phyloP scores from a whole-genome alignment of 768 basidiomycete species.

The Termitomyces sp. region DNA sequence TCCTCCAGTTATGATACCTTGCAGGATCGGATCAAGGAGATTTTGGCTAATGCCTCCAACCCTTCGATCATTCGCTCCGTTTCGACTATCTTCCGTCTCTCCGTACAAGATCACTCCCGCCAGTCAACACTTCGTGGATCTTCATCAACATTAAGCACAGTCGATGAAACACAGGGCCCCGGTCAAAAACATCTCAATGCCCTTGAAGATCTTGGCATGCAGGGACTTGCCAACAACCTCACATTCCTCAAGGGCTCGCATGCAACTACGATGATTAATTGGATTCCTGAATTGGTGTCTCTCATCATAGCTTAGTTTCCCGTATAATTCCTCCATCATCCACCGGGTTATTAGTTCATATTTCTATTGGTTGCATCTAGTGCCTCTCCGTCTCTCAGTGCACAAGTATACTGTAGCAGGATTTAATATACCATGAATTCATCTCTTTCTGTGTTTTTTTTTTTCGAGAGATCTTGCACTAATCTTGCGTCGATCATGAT shows the following conservation, averaged over 20 bases:
- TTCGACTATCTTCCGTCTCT: conserved; percentile 73
- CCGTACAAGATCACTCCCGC: conserved; percentile 52
- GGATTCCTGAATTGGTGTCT: conserved; percentile 56
- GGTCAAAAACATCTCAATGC: conserved; percentile 54
- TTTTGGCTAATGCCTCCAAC: conserved; percentile 70
- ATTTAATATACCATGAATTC: conserved; percentile 6
- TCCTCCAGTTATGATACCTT: conserved; percentile 64
- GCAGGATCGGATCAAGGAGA: conserved; percentile 71
- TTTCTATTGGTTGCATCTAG: conserved; percentile 12
- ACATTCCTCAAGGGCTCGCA: conserved; percentile 59
- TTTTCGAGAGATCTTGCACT: not conserved
- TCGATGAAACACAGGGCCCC: conserved; percentile 55
- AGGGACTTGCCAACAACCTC: conserved; percentile 70
- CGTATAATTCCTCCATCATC: conserved; percentile 14
- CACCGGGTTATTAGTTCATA: conserved; percentile 7
- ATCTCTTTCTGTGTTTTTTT: not conserved
- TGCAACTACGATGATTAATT: conserved; percentile 65
- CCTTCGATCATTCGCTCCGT: conserved; percentile 66
- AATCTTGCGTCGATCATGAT: not conserved
- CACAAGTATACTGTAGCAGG: conserved; percentile 4
- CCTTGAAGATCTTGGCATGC: conserved; percentile 71
- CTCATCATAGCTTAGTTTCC: conserved; percentile 29
- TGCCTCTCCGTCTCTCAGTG: not conserved
- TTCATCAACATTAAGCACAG: conserved; percentile 59
- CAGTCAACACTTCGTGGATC: conserved; percentile 47